Conservation (phyloP, 2,329 filamentous ascomycete genomes). For the Talaromyces albobiverticillius region DNA sequence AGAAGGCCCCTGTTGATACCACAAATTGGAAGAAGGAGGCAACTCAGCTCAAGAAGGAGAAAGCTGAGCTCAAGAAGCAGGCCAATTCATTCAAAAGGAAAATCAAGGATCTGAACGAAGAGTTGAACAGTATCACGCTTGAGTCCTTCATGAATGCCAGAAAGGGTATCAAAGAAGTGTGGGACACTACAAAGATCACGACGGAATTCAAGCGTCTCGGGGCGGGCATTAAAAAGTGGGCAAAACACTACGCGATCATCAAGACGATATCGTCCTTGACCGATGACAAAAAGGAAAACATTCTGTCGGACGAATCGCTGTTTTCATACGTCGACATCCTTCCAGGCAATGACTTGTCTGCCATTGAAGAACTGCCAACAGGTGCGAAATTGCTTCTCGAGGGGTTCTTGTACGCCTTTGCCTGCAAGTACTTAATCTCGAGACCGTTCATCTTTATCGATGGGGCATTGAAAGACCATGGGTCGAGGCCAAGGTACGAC, state of each 20-base stretch:
- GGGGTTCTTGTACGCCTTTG: neutral
- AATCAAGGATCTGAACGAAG: neutral
- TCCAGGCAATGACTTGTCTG: neutral
- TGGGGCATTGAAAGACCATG: neutral
- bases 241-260: neutral
- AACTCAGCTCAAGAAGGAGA: no score
- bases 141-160: slow-evolving; percentile 3
- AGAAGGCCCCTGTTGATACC: neutral
- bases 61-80: neutral
- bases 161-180: neutral
- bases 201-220: neutral
- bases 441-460: slow-evolving; percentile 9
- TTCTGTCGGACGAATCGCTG: neutral
- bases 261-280: neutral
- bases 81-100: neutral
- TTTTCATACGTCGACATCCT: neutral
- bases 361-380: neutral
- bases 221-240: neutral
- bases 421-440: neutral
- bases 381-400: neutral
- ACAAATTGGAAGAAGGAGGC: no score
- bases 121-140: neutral
- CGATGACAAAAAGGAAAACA: neutral
- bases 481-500: neutral
- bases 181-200: neutral